Percentiles rank a stretch among this genome's conserved stretches.
Evolutionary conservation across 257 asterid genomes (phyloP).

Genomic region (Oldenlandia corymbosa): DNA sequence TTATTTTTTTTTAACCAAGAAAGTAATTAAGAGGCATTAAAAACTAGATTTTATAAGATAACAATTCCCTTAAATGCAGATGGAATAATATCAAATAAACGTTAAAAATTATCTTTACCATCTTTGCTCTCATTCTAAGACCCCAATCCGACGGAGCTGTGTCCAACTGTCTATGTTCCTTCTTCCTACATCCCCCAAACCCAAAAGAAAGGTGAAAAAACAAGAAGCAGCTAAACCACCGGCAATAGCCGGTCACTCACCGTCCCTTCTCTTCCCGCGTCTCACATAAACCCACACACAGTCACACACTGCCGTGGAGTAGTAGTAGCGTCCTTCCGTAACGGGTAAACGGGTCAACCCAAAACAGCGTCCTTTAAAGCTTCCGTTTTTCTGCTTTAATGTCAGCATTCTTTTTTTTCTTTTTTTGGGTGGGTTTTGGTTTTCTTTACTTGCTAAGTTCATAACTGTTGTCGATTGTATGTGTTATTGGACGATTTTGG

Average conservation of each 20-base stretch:
- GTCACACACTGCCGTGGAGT: slow-evolving; percentile 8
- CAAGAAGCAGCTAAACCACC: slow-evolving; percentile 30
- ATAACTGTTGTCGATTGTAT: neutral
- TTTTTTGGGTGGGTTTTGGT: neutral
- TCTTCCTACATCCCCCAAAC: slow-evolving; percentile 5
- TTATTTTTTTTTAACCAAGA: no score
- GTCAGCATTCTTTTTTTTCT: slow-evolving; percentile 4
- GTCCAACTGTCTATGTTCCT: no score
- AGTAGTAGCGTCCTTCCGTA: no score
- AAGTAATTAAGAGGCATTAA: no score
- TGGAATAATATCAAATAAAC: no score
- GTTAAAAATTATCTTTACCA: no score
- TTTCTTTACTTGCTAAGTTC: neutral
- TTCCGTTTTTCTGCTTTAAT: slow-evolving; percentile 3
- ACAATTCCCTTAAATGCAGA: no score
- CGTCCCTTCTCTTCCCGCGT: slow-evolving; percentile 34
- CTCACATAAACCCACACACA: slow-evolving; percentile 18
- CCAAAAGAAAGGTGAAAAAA: slow-evolving; percentile 4
- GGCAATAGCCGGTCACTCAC: slow-evolving; percentile 34
- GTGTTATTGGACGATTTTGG: neutral
- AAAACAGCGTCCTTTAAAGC: neutral
- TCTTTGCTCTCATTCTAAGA: no score
- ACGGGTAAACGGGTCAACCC: neutral
- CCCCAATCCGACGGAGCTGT: slow-evolving; percentile 19
- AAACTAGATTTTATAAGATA: no score